Evolutionary conservation across 208 protist genomes (phyloP), one percentile per base, ranked within the genome.

Genomic region (Crithidia acanthocephali): DNA sequence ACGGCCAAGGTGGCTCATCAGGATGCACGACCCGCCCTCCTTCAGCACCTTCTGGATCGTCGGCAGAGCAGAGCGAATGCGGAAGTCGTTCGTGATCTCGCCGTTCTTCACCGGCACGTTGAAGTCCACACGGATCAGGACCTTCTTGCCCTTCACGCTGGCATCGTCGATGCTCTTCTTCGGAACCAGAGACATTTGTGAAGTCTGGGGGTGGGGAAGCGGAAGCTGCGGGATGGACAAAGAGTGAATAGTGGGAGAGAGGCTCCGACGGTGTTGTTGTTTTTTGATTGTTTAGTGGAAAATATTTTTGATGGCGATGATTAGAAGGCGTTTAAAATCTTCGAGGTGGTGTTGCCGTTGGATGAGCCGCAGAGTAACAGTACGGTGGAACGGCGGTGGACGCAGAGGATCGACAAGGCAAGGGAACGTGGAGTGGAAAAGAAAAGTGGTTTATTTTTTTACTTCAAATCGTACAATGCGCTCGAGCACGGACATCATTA

Each of bases 1-100:
- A 44, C 99, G 86, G 53, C 99, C 99, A 10, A 99, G 89, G 79
- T 99, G 98, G 81, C 92, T 98, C 86, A 99, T 97, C 35, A 99
- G 81, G 47, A 95, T 84, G 79, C 90, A 97, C 60, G 86, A 93
- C 20, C 88, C 86, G 30, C 90, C 95, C 22, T 96, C 76, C 23
- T 97, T 97, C 42, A 99, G 82, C 51, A 98, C 85, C 60, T 99
- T 95, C 53, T 98, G 84, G 37, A 99, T 93, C 30, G 98, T 98
- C 56, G 98, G 98, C 30, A 99, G 52, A 11, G 98, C 87, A 32
- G 94, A 92, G 48, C 88, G 93, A 64, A 99, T 99, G 69, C 98
- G 87, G 65, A 94, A 93, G 70, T 93, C 89, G 74, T 98, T 98
- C 44, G 93, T 98, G 65, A 99, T 99, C 35, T 90, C 81, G 55